Evolutionary conservation across 495 filamentous ascomycete genomes (phyloP).

Genomic region (Tuber calosporum): DNA sequence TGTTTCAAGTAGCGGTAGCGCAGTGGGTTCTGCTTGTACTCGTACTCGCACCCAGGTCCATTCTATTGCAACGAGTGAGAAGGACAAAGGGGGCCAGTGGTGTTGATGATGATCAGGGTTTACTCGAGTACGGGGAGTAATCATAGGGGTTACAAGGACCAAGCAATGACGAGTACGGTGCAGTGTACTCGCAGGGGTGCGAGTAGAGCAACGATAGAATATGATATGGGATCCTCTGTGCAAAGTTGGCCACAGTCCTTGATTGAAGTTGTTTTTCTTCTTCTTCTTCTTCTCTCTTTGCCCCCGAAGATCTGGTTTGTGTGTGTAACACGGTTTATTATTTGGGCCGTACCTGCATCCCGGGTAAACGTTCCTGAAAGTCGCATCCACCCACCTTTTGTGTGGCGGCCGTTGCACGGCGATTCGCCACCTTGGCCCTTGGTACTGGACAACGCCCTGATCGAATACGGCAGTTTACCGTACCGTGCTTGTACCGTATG

Average conservation of each 20-base stretch:
- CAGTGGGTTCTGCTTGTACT: background rate
- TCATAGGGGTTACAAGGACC: too few species aligned
- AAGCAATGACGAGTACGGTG: background rate
- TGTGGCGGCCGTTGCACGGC: background rate
- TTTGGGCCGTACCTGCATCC: background rate
- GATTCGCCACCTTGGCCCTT: background rate
- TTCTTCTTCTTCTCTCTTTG: too few species aligned
- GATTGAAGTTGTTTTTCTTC: background rate
- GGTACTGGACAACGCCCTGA: background rate
- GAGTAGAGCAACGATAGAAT: background rate
- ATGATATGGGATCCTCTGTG: background rate
- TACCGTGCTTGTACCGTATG: too few species aligned
- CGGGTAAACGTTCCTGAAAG: background rate
- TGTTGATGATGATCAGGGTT: too few species aligned
- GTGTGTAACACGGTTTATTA: background rate
- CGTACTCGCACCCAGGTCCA: too few species aligned
- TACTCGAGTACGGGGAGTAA: too few species aligned
- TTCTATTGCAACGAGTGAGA: slow-evolving; percentile 3
- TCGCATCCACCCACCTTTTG: background rate
- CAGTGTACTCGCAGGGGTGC: background rate
- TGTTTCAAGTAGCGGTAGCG: background rate
- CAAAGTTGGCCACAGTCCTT: background rate
- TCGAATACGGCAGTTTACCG: background rate
- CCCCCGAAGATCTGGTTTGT: too few species aligned
- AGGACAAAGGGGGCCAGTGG: background rate